Base-by-base conservation (phyloP, 805 yeast genomes). In the Yamadazyma scolyti region DNA sequence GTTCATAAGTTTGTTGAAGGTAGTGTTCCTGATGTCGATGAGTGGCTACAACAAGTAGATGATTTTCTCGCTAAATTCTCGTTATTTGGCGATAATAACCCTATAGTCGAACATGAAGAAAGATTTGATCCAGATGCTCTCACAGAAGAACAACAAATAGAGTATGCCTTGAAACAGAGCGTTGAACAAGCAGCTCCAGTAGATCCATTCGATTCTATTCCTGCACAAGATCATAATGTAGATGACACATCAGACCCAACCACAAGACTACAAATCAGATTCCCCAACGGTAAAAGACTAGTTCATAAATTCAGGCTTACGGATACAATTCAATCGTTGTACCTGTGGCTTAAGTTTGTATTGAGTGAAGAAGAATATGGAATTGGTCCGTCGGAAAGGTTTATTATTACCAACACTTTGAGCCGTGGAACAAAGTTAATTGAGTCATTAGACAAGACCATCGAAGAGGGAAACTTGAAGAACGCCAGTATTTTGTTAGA, bases 191-290 rank as follows among this genome's bases (percentile, higher is more conserved):
- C 14, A 9, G 41, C 25, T 11, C 36, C 30, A n/a, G 37, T 20
- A 3, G 40, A 35, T 14, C 43, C 52, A 5, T 69, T 82, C 35
- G 70, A 66, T 7, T 33, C 59, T 0, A 79, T 86, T 6, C 28
- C 50, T 18, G 68, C 89, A 0, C 44, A 49, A 2, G 70, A 68
- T 25, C 75, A 77, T 35, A 61, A 63, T 0, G 96, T 88, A 47
- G 94, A 96, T 1, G 79, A 72, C 8, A 72, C 76, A 0, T 71
- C 75, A 0, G 57, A 66, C 6, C 66, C 78, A 0, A 61, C 68
- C 5, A 85, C 96, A 0, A 68, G 96, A 46, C 73, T 93, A 16
- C 97, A 93, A 57, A 72, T 93, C n/a, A 69, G 96, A 37, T 73
- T 85, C 17, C 93, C 89, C 11, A 86, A 81, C 47, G 97, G 97